phyloP scores from a whole-genome alignment of 768 basidiomycete genomes.

The Boletellus sp. region DNA sequence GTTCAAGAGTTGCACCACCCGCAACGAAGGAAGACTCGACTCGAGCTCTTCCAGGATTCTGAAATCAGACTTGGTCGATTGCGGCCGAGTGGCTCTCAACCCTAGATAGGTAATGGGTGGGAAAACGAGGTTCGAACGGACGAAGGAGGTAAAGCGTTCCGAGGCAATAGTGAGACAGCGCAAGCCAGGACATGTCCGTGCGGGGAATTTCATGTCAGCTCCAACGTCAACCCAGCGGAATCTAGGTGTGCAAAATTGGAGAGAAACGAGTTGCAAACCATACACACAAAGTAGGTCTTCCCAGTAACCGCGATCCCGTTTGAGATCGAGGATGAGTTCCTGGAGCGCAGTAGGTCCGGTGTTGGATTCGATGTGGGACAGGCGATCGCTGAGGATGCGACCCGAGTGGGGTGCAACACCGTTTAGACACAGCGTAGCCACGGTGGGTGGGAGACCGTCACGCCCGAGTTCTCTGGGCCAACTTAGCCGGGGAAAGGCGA shows the following conservation, averaged over 20 bases:
- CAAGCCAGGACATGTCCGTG: slow-evolving; percentile 13
- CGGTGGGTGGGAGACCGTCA: slow-evolving; percentile 4
- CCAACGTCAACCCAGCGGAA: slow-evolving; percentile 21
- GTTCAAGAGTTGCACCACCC: slow-evolving; percentile 19
- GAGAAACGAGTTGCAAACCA: slow-evolving; percentile 15
- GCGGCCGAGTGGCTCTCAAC: slow-evolving; percentile 3
- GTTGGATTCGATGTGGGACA: neutral
- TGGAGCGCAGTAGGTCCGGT: slow-evolving; percentile 7
- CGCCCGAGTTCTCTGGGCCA: slow-evolving; percentile 7
- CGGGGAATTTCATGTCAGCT: slow-evolving; percentile 6
- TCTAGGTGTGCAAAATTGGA: slow-evolving; percentile 7
- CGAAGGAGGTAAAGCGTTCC: neutral
- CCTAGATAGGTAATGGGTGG: slow-evolving; percentile 19
- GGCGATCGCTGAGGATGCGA: neutral
- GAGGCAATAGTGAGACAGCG: slow-evolving; percentile 18
- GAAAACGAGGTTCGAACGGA: neutral
- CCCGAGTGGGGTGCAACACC: neutral
- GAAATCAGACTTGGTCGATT: slow-evolving; percentile 2
- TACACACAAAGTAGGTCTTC: slow-evolving; percentile 11
- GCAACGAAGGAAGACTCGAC: slow-evolving; percentile 15
- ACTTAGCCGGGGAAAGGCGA: slow-evolving; percentile 5
- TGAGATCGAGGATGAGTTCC: slow-evolving; percentile 17
- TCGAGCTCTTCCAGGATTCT: slow-evolving; percentile 8
- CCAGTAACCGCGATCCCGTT: slow-evolving; percentile 2
- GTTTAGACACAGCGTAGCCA: slow-evolving; percentile 15